Conservation (phyloP, 2,329 filamentous ascomycete genomes). For the Aspergillus felis region DNA sequence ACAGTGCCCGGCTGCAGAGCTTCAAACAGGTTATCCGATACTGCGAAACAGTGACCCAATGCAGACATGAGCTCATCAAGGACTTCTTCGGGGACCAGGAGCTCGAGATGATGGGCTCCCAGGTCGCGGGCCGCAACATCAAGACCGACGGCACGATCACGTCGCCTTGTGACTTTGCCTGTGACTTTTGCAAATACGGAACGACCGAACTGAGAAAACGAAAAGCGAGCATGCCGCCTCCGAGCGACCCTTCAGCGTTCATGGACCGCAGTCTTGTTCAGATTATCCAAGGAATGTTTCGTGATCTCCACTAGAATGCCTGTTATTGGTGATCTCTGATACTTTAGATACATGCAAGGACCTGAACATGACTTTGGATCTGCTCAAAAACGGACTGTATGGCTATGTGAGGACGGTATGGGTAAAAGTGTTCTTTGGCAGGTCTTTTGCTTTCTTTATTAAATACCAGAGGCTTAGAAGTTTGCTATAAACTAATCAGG, state of each 20-base stretch:
- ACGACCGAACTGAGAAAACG: constrained; percentile 53
- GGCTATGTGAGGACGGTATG: not conserved
- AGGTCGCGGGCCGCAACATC: constrained; percentile 8
- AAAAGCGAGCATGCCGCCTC: constrained; percentile 41
- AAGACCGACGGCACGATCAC: constrained; percentile 2
- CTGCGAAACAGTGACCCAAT: constrained; percentile 70
- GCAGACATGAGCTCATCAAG: constrained; percentile 71
- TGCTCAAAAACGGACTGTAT: not conserved
- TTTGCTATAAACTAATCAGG: not conserved
- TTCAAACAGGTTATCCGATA: constrained; percentile 69
- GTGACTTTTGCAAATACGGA: constrained; percentile 72
- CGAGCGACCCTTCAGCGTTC: constrained; percentile 10
- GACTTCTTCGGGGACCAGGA: constrained; percentile 69
- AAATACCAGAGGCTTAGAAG: not conserved
- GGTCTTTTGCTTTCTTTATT: not conserved
- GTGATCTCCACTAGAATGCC: constrained; percentile 2
- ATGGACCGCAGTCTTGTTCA: constrained; percentile 7
- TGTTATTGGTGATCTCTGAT: not conserved
- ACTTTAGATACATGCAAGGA: not conserved
- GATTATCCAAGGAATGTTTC: constrained; percentile 16
- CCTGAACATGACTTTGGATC: not conserved
- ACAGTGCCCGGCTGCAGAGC: constrained; percentile 53
- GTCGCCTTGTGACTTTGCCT: constrained; percentile 67
- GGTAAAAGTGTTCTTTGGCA: not conserved
- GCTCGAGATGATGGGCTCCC: constrained; percentile 30